phyloP scores from a whole-genome alignment of 2,329 filamentous ascomycete species.

The Ophiocordyceps polyrhachis-furcata region DNA sequence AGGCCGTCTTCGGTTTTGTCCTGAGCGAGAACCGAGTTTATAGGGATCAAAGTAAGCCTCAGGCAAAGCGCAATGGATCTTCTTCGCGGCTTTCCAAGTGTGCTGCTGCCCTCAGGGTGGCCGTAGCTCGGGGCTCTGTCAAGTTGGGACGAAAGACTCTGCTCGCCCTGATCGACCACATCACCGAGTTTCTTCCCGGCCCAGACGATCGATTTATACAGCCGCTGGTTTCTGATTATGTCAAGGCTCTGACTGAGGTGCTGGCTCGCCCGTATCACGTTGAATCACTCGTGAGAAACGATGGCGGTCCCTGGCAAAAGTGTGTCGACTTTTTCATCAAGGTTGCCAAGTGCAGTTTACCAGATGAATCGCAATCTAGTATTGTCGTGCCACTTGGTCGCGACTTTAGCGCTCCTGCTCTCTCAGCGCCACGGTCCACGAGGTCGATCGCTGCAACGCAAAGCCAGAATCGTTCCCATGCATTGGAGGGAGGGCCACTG shows the following conservation, averaged over 20 bases:
- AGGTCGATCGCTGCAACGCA: conserved; percentile 12
- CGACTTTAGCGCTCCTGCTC: conserved; percentile 27
- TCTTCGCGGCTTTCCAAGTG: conserved; percentile 45
- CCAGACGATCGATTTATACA: conserved; percentile 43
- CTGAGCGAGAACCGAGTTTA: conserved; percentile 48
- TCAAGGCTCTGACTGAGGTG: conserved; percentile 53
- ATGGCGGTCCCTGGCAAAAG: conserved; percentile 44
- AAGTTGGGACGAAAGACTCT: conserved; percentile 60
- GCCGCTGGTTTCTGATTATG: conserved; percentile 57
- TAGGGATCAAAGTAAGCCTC: conserved; percentile 32
- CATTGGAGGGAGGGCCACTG: conserved; percentile 14
- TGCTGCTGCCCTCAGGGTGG: conserved; percentile 51
- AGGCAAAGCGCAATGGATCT: conserved; percentile 25
- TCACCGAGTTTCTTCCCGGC: conserved; percentile 53
- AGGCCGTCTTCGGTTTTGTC: conserved; percentile 55
- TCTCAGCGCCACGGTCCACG: conserved; percentile 11
- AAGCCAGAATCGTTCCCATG: conserved; percentile 10
- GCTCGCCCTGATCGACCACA: conserved; percentile 62
- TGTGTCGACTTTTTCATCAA: conserved; percentile 54
- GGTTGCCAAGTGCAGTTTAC: conserved; percentile 31
- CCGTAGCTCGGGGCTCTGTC: conserved; percentile 48
- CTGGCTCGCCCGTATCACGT: conserved; percentile 58
- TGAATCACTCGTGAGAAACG: conserved; percentile 49
- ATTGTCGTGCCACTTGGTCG: conserved; percentile 1
- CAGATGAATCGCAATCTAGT: conserved; percentile 16